Percentiles rank a stretch among this genome's conserved stretches.
phyloP scores from a whole-genome alignment of 1,284 basidiomycete species.

The Amylostereum areolatum region DNA sequence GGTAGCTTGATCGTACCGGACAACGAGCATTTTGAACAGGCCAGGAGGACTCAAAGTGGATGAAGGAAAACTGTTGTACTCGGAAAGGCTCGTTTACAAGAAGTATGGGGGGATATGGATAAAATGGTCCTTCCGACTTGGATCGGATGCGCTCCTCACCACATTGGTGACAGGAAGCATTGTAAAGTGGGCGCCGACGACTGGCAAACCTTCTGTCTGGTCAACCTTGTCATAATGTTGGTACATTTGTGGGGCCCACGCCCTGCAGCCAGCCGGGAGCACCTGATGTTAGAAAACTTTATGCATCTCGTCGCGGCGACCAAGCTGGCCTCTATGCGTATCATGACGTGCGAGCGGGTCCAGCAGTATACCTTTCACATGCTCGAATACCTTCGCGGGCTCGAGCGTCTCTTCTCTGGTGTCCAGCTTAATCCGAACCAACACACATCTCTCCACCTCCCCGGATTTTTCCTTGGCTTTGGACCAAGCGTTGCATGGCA shows the following conservation, averaged over 20 bases:
- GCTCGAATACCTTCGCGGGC: conserved; percentile 20
- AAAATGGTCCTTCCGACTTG: conserved; percentile 22
- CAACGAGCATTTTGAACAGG: background rate
- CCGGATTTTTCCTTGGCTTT: conserved; percentile 19
- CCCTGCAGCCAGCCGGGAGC: conserved; percentile 8
- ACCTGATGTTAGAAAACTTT: conserved; percentile 29
- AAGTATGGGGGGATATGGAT: conserved; percentile 23
- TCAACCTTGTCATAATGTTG: conserved; percentile 27
- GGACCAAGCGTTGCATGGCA: conserved; percentile 31
- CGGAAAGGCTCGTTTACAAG: conserved; percentile 18
- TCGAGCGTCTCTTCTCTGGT: conserved; percentile 24
- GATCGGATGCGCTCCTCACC: conserved; percentile 20
- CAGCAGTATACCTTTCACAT: conserved; percentile 22
- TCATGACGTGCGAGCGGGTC: conserved; percentile 15
- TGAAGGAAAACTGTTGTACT: conserved; percentile 16
- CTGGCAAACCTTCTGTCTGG: conserved; percentile 23
- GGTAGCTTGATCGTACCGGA: background rate
- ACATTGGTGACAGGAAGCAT: conserved; percentile 21
- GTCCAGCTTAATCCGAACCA: conserved; percentile 28
- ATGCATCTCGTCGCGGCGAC: conserved; percentile 30
- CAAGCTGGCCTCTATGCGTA: conserved; percentile 21
- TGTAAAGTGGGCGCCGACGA: conserved; percentile 33
- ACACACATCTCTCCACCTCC: conserved; percentile 30
- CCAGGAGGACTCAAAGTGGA: background rate
- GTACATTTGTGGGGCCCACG: conserved; percentile 26